Conservation (phyloP, 2,329 filamentous ascomycete species). For the Aspergillus latus region DNA sequence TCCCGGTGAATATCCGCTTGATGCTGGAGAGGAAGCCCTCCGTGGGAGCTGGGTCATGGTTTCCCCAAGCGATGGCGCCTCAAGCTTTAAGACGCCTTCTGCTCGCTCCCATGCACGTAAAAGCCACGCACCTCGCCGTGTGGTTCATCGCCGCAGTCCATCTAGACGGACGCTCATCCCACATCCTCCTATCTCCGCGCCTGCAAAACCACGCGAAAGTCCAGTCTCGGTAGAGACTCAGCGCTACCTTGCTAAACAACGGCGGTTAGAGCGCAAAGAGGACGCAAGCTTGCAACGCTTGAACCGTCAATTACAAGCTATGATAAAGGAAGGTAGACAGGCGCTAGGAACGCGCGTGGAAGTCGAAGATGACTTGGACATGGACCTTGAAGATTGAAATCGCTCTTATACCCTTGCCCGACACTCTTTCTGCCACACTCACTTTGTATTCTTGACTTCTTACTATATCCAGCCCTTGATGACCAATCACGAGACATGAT, state of each 20-base stretch:
- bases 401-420: background rate
- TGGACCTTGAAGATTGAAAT: slow-evolving; percentile 31
- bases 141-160: slow-evolving; percentile 17
- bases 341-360: slow-evolving; percentile 75
- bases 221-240: slow-evolving; percentile 62
- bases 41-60: slow-evolving; percentile 72
- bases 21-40: slow-evolving; percentile 48
- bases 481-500: slow-evolving; percentile 13
- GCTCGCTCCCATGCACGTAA: slow-evolving; percentile 6
- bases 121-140: slow-evolving; percentile 3
- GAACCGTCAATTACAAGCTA: slow-evolving; percentile 74
- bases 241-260: slow-evolving; percentile 68
- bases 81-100: background rate
- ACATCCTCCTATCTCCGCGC: slow-evolving; percentile 25
- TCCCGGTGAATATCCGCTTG: slow-evolving; percentile 54
- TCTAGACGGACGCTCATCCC: slow-evolving; percentile 25
- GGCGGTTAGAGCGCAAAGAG: slow-evolving; percentile 71
- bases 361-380: slow-evolving; percentile 50
- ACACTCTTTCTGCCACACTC: background rate
- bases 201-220: slow-evolving; percentile 30
- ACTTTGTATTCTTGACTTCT: slow-evolving; percentile 1
- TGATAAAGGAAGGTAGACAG: slow-evolving; percentile 87
- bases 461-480: slow-evolving; percentile 4
- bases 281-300: slow-evolving; percentile 78
- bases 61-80: slow-evolving; percentile 17